These are phyloP conservation scores for Venturia pyrina DNA, from an alignment of 2,329 filamentous ascomycete genomes.

Conservation along the genomic window DNA sequence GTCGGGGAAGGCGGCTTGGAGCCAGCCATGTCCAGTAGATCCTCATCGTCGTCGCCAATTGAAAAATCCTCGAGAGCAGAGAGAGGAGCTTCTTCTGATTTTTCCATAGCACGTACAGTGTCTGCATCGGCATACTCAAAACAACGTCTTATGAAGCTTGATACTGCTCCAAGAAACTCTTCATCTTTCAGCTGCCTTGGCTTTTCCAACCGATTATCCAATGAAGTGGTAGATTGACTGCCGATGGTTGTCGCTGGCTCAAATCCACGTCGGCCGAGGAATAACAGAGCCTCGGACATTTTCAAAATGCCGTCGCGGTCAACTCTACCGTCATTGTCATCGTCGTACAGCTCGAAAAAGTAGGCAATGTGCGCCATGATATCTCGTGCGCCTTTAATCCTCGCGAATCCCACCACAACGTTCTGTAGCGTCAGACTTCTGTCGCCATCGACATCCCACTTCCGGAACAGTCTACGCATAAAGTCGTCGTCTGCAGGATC, in stretches of 20 bases:
- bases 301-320: constrained; percentile 90
- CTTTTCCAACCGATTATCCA: not conserved
- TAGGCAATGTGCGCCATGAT: constrained; percentile 98
- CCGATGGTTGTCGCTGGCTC: constrained; percentile 45
- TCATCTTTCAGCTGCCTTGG: constrained; percentile 51
- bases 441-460: constrained; percentile 74
- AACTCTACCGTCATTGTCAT: constrained; percentile 80
- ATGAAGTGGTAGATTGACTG: not conserved
- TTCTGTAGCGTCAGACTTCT: constrained; percentile 80
- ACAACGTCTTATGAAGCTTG: constrained; percentile 88
- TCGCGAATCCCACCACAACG: constrained; percentile 80
- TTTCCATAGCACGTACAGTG: constrained; percentile 32
- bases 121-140: constrained; percentile 98
- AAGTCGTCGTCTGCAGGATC: constrained; percentile 92
- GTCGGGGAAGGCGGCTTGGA: constrained; percentile 23
- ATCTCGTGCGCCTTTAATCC: constrained; percentile 85
- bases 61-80: constrained; percentile 51
- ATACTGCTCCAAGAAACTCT: constrained; percentile 83
- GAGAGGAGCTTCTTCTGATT: constrained; percentile 18
- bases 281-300: constrained; percentile 88
- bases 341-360: constrained; percentile 96
- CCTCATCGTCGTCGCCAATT: constrained; percentile 61
- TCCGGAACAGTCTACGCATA: constrained; percentile 72
- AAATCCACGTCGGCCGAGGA: constrained; percentile 80
- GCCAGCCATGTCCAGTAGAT: constrained; percentile 52